A percentile compares a stretch with the other conserved stretches of the same genome.
These are phyloP conservation scores for Thelonectria discophora DNA, from an alignment of 2,329 filamentous ascomycete species.

Conservation along the genomic window DNA sequence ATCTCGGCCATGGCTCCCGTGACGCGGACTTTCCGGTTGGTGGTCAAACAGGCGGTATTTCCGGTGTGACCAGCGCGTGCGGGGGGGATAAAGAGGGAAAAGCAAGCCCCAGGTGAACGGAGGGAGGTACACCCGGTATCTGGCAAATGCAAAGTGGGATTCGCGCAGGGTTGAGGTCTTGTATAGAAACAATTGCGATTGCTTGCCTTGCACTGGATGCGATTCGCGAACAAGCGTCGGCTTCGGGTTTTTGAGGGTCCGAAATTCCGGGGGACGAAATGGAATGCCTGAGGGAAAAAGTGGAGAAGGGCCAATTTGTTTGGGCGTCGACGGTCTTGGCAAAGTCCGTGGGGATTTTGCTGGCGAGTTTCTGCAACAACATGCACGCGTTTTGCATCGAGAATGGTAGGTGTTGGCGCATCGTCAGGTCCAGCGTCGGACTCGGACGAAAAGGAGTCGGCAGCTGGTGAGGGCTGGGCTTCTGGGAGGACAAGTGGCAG, in stretches of 20 bases:
- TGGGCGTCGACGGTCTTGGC: too few species aligned
- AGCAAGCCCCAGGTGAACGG: background rate
- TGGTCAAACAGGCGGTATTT: background rate
- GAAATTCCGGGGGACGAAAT: conserved; percentile 5
- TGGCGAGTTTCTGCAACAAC: too few species aligned
- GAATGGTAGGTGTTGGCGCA: background rate
- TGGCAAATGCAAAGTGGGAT: too few species aligned
- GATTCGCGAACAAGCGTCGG: too few species aligned
- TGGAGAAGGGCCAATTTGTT: background rate
- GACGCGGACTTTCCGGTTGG: conserved; percentile 6
- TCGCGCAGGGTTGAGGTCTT: conserved; percentile 3
- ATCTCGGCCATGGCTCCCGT: conserved; percentile 2
- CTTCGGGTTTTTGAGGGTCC: conserved; percentile 1
- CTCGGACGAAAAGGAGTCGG: background rate
- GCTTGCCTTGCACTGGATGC: background rate
- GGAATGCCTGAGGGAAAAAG: background rate
- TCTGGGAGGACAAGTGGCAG: background rate
- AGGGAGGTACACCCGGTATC: background rate
- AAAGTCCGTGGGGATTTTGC: too few species aligned
- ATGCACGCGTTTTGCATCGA: too few species aligned
- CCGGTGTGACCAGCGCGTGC: background rate
- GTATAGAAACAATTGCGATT: background rate
- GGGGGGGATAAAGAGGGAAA: too few species aligned
- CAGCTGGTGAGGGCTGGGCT: background rate
- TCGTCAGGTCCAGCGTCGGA: background rate